Evolutionary conservation across 768 basidiomycete species (phyloP), one percentile per base, ranked within the genome.

Genomic region (Phylloporus sp.): DNA sequence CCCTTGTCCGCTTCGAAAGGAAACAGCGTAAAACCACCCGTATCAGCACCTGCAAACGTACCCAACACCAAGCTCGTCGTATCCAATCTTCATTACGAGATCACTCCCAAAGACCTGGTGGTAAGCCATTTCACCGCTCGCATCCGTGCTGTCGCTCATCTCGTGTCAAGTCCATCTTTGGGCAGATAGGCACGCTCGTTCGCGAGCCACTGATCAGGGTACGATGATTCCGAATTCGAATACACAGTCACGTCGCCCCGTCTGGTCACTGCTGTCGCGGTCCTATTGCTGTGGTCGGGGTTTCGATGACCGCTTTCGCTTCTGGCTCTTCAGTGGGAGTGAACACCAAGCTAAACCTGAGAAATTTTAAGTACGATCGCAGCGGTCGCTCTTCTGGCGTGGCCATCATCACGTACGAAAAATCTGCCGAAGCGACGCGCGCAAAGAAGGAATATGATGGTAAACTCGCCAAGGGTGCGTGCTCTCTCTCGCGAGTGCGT

Each of bases 191-290:
- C 74, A 90, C 88, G 72, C 81, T 95, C 69, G 78, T 90, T 63
- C 84, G 90, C 69, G 90, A 92, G 77, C 91, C 91, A 72, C 71
- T 81, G 68, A 91, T 95, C 69, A 90, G 87, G 86, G 91, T 95
- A 92, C 85, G 92, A 77, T 67, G 65, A 61, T 65, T 70, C 71
- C 70, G 68, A 69, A 62, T 73, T 67, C 63, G 63, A 67, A 63
- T 65, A 65, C 55, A 33, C 55, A 48, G 55, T 65, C 62, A 57
- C 53, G 45, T 57, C 65, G 59, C 63, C 58, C 62, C 50, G 58
- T 61, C 63, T 58, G 60, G 64, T 62, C 63, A 58, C 60, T 59
- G 46, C 56, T 65, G 56, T 56, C 64, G 54, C 62, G 66, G 61
- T 62, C 56, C 55, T 39, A 47, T 56, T 55, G 39, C 55, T 56